Evolutionary conservation across 371 early-diverging fungal species (phyloP).

Genomic region (Entomophthora muscae): DNA sequence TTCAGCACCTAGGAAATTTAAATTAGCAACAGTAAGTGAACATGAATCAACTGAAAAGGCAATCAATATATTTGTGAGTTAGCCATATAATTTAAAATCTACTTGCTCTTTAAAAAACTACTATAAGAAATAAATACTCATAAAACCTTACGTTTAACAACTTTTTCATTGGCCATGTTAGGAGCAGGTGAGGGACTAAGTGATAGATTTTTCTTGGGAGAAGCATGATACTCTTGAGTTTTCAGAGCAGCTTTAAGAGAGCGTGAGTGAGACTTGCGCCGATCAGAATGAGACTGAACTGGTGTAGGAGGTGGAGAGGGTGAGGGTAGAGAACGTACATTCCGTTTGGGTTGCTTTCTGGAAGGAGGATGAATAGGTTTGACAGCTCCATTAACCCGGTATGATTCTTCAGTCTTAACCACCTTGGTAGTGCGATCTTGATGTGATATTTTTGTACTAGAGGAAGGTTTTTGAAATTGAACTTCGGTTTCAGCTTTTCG

Average conservation of each 20-base stretch:
- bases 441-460: neutral
- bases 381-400: neutral
- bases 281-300: neutral
- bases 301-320: neutral
- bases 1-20: neutral
- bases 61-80: neutral
- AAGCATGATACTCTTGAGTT: neutral
- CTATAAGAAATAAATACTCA: neutral
- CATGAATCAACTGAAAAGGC: neutral
- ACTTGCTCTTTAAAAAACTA: neutral
- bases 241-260: neutral
- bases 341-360: neutral
- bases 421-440: neutral
- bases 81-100: neutral
- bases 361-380: neutral
- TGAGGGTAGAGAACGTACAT: neutral
- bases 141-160: neutral
- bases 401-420: neutral
- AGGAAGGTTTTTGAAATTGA: neutral
- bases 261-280: neutral
- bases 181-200: neutral
- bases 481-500: neutral
- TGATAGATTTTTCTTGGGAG: neutral
- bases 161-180: neutral
- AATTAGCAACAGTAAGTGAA: neutral